Base-by-base conservation (phyloP, 768 basidiomycete genomes). In the Strobilomyces echinocephalus region DNA sequence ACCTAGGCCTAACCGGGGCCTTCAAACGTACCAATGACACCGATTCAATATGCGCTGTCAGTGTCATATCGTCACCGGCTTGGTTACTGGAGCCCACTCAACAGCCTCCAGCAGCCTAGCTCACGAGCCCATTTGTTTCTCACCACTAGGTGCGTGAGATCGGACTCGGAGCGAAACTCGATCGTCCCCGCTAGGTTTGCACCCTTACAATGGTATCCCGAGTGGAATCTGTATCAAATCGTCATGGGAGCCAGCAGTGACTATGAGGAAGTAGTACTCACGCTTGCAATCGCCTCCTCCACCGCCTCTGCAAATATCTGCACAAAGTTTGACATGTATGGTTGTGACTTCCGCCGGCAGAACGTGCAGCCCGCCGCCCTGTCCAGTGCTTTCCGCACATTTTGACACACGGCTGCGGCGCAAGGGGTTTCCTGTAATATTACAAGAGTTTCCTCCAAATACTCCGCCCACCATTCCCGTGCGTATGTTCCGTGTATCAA, bases 401-500 rank as follows among this genome's bases (percentile, higher is more conserved):
- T 53, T 52, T 56, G 47, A 24, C 52, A 42, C 16, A 65, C 63
- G 12, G 54, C 61, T 21, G 46, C 20, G 24, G 54, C 47, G 40
- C 68, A 67, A 12, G 68, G 66, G 7, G 59, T 66, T 40, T 63
- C 59, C 44, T 58, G 52, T 18, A 70, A 33, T 39, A 43, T 47
- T 10, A 34, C 50, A 28, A 60, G 31, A 10, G 63, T 65, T 49
- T 61, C 59, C 1, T 68, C 66, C 67, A 68, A 65, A 50, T 69
- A 69, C 41, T 64, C 67, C 7, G 47, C 66, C 69, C 60, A 70
- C 69, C 69, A 68, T 34, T 55, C 60, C 49, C 67, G 57, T n/a
- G 67, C 62, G 34, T 69, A 67, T 8, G 56, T 40, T 8, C 62
- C 57, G 35, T 69, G 57, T 46, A 62, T 55, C 53, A 69, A 14